These are phyloP conservation scores for Avena eriantha DNA, from an alignment of 176 grass and related monocot genomes.

Conservation along the genomic window DNA sequence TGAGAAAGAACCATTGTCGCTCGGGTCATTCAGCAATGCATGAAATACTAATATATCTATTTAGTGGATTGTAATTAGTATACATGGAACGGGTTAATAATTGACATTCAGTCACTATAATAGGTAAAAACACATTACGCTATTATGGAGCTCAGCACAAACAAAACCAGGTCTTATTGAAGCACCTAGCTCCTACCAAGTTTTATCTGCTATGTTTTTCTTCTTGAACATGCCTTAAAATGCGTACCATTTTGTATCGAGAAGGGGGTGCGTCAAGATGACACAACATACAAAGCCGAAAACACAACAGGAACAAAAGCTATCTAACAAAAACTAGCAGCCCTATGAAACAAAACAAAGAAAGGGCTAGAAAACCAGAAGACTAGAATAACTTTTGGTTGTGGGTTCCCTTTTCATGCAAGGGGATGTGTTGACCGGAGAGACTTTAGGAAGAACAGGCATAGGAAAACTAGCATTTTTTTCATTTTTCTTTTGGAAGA, in stretches of 20 bases:
- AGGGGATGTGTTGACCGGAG: not conserved
- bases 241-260: not conserved
- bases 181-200: constrained; percentile 4
- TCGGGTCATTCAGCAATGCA: constrained; percentile 28
- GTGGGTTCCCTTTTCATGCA: not conserved
- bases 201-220: constrained; percentile 14
- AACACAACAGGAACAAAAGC: not conserved
- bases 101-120: not conserved
- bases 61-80: constrained; percentile 16
- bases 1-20: constrained; percentile 37
- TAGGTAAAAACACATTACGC: not conserved
- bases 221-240: not conserved
- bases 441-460: not conserved
- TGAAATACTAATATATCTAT: constrained; percentile 23
- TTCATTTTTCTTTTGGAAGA: not conserved
- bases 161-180: not conserved
- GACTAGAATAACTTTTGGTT: constrained; percentile 23
- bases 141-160: not conserved
- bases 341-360: constrained; percentile 1
- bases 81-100: not conserved
- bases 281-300: not conserved
- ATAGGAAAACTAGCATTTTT: constrained; percentile 24
- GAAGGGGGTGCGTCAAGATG: not conserved
- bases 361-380: not conserved
- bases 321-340: not conserved